These are phyloP conservation scores for Adenanthera pavonina DNA, from an alignment of 306 rosid species.

Conservation along the genomic window DNA sequence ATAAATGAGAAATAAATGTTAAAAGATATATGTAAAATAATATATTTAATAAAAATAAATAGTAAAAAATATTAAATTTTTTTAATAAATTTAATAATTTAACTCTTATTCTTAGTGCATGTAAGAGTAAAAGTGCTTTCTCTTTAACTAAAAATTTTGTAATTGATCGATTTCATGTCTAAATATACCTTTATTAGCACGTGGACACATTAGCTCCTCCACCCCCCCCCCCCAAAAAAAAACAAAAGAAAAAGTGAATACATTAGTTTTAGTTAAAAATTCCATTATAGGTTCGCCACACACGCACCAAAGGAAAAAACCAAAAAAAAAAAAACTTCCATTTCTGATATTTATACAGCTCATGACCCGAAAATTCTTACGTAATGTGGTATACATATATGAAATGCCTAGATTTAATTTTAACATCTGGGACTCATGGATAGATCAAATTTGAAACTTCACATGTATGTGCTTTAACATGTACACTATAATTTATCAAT, in stretches of 20 bases:
- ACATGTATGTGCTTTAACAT: background rate
- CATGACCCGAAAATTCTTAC: background rate
- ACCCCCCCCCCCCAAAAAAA: no score
- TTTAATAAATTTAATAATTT: no score
- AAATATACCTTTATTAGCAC: background rate
- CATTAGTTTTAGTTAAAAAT: background rate
- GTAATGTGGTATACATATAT: background rate
- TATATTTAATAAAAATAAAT: no score
- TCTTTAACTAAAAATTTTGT: background rate
- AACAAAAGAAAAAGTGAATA: no score
- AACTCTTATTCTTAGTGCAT: no score
- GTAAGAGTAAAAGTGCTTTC: no score
- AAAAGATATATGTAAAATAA: no score
- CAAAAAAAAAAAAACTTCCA: background rate
- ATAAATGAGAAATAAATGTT: no score
- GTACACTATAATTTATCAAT: background rate
- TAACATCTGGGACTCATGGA: background rate
- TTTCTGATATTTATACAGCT: background rate
- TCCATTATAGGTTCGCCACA: background rate
- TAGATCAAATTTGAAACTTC: background rate
- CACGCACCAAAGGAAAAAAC: no score
- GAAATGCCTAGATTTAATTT: background rate
- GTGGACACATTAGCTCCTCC: background rate
- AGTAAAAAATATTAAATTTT: no score
- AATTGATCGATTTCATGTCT: background rate